These are phyloP conservation scores for Artemisia argyi DNA, from an alignment of 129 eudicot species.

Conservation along the genomic window DNA sequence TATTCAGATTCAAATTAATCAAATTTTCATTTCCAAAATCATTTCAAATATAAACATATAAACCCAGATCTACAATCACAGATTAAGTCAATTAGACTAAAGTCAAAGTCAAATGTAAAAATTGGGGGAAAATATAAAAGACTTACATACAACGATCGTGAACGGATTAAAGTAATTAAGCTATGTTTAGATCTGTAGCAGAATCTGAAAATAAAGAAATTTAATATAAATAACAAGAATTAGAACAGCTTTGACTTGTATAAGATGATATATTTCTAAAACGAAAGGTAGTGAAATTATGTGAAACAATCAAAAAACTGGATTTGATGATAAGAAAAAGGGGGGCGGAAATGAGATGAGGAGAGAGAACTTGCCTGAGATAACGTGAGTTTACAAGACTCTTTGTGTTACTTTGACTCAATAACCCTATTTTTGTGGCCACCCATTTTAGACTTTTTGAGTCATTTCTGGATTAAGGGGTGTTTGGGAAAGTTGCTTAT, in stretches of 20 bases:
- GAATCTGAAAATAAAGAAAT: slow-evolving; percentile 19
- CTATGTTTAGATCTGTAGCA: slow-evolving; percentile 18
- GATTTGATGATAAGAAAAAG: slow-evolving; percentile 2
- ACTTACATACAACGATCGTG: slow-evolving; percentile 31
- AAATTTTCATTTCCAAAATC: not conserved
- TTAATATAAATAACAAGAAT: slow-evolving; percentile 10
- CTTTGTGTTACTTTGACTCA: slow-evolving; percentile 25
- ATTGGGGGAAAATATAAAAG: not conserved
- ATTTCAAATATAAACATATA: not conserved
- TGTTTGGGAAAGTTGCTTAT: too few species aligned
- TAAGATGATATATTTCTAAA: not conserved
- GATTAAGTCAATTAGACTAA: not conserved
- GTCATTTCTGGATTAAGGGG: too few species aligned
- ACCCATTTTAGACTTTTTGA: not conserved
- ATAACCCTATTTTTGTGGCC: slow-evolving; percentile 16
- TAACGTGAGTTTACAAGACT: slow-evolving; percentile 17
- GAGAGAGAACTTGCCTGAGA: slow-evolving; percentile 26
- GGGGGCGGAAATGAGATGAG: not conserved
- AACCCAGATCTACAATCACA: slow-evolving; percentile 5
- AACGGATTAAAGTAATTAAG: slow-evolving; percentile 12
- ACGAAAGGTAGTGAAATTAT: not conserved
- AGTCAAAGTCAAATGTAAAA: slow-evolving; percentile 7
- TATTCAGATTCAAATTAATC: not conserved
- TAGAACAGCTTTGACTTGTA: slow-evolving; percentile 17
- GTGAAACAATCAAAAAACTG: not conserved